Percentiles rank a stretch among this genome's conserved stretches.
These are phyloP conservation scores for Cynara cardunculus DNA, from an alignment of 129 eudicot genomes.

Conservation along the genomic window DNA sequence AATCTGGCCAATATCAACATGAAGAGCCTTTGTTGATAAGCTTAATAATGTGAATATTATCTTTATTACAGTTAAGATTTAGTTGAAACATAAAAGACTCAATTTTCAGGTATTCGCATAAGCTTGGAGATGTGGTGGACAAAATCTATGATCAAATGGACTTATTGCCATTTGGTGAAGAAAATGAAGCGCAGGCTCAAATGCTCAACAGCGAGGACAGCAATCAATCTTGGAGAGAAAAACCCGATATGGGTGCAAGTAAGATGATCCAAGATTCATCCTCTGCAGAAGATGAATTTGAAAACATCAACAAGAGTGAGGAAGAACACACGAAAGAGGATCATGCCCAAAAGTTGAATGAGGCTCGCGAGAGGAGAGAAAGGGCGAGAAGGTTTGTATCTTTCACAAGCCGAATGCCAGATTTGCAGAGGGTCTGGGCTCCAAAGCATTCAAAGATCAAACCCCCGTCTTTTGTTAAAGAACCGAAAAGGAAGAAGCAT, in stretches of 20 bases:
- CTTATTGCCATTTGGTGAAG: conserved; percentile 81
- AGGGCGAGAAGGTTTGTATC: conserved; percentile 64
- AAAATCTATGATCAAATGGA: conserved; percentile 74
- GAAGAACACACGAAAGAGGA: conserved; percentile 33
- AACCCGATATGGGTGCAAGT: conserved; percentile 27
- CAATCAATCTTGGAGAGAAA: conserved; percentile 74
- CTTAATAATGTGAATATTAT: not conserved
- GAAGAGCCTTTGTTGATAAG: not conserved
- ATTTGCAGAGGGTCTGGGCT: conserved; percentile 96
- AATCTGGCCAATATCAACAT: not conserved
- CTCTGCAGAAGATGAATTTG: conserved; percentile 54
- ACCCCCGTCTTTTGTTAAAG: conserved; percentile 25
- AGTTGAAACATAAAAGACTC: not conserved
- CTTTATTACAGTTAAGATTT: not conserved
- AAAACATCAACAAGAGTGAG: conserved; percentile 22
- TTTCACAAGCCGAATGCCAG: conserved; percentile 64
- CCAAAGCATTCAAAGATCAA: conserved; percentile 64
- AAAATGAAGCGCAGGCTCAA: conserved; percentile 52
- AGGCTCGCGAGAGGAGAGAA: conserved; percentile 82
- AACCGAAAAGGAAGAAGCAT: conserved; percentile 55
- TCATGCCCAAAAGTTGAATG: conserved; percentile 44
- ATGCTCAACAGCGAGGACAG: conserved; percentile 89
- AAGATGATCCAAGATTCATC: conserved; percentile 34
- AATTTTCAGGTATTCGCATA: conserved; percentile 59
- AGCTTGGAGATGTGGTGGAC: conserved; percentile 61